phyloP scores from a whole-genome alignment of 805 yeast genomes.

The Pichia exigua region DNA sequence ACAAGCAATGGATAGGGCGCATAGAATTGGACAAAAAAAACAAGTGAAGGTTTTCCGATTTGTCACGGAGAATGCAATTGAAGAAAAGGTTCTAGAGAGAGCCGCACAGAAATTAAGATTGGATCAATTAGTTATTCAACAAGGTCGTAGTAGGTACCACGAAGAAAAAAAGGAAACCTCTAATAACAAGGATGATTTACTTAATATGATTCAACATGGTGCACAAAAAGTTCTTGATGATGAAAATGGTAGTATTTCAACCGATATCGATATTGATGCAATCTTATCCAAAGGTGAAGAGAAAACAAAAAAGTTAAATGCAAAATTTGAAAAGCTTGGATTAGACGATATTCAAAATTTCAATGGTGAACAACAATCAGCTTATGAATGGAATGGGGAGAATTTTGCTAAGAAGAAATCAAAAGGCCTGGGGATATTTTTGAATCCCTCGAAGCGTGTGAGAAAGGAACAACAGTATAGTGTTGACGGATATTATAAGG shows the following conservation, averaged over 20 bases:
- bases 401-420: conserved; percentile 61
- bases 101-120: conserved; percentile 91
- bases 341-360: conserved; percentile 90
- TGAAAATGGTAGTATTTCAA: conserved; percentile 17
- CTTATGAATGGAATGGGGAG: conserved; percentile 96
- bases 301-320: conserved; percentile 71
- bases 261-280: conserved; percentile 51
- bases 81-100: conserved; percentile 90
- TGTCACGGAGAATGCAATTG: conserved; percentile 93
- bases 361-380: conserved; percentile 64
- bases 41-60: conserved; percentile 90
- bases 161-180: conserved; percentile 19
- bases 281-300: conserved; percentile 75
- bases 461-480: conserved; percentile 73
- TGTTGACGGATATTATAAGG: conserved; percentile 69
- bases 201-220: conserved; percentile 96
- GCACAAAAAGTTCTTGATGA: conserved; percentile 79
- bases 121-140: conserved; percentile 94
- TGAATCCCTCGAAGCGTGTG: conserved; percentile 69
- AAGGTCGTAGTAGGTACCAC: conserved; percentile 56
- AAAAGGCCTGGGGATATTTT: conserved; percentile 47
- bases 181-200: conserved; percentile 70
- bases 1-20: conserved; percentile 98
- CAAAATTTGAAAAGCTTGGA: conserved; percentile 78
- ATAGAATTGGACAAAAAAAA: conserved; percentile 93